Percentiles rank a stretch among this genome's conserved stretches.
These are phyloP conservation scores for Chionographis japonica DNA, from an alignment of 106 monocot species.

Conservation along the genomic window DNA sequence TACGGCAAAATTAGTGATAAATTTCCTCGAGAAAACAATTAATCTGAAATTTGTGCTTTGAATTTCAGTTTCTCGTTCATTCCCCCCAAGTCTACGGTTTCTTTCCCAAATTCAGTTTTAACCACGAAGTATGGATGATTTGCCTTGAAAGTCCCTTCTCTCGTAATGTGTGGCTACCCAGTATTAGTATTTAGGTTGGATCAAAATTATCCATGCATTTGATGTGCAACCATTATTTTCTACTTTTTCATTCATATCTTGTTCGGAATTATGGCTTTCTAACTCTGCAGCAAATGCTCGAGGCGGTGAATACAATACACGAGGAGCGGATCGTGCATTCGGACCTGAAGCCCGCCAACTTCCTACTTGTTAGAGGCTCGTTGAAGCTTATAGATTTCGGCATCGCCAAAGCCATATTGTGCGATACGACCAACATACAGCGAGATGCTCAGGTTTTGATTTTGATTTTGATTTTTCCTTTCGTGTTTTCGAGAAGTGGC, in stretches of 20 bases:
- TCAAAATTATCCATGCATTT: too few relatives aligned
- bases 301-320: slow-evolving; percentile 96
- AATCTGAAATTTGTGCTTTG: too few relatives aligned
- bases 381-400: slow-evolving; percentile 98
- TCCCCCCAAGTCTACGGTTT: too few relatives aligned
- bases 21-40: too few relatives aligned
- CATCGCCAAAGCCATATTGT: slow-evolving; percentile 91
- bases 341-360: slow-evolving; percentile 97
- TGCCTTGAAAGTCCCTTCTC: too few relatives aligned
- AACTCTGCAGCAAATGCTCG: slow-evolving; percentile 91
- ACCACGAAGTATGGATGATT: too few relatives aligned
- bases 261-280: neutral
- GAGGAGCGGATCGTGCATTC: slow-evolving; percentile 98
- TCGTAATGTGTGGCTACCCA: too few relatives aligned
- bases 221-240: neutral
- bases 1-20: too few relatives aligned
- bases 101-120: too few relatives aligned
- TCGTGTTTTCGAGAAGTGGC: neutral
- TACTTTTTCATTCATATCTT: neutral
- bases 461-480: neutral
- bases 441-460: slow-evolving; percentile 71
- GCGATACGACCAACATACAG: slow-evolving; percentile 87
- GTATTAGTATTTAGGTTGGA: too few relatives aligned
- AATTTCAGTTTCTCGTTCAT: too few relatives aligned
- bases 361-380: slow-evolving; percentile 83